Base-by-base conservation (phyloP, 495 filamentous ascomycete genomes). In the Extremus antarcticus region DNA sequence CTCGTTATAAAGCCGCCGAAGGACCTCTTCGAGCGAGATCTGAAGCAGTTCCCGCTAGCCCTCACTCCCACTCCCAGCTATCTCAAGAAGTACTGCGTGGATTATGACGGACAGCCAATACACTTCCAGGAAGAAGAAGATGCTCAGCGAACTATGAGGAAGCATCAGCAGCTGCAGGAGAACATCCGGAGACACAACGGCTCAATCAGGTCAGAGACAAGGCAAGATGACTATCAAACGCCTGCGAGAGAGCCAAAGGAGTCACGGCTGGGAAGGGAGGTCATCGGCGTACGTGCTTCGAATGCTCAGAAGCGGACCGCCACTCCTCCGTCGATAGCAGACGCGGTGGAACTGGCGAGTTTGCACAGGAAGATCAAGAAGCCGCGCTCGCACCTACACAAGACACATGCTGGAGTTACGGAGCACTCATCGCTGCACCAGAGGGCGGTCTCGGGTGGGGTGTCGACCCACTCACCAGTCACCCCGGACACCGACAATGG, bases 31-130 rank as follows among this genome's bases (percentile, higher is more conserved):
- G 79, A 86, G 47, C 80, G 94, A 47, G 91, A 97, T 69, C 75
- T 86, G 9, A 91, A 94, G 64, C 77, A 87, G 58, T 99, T 90
- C 68, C 94, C 94, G 47, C 75, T 99, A 35, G 94, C 92, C 46
- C 73, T 76, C 41, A 79, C 83, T 20, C 84, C 86, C 0, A 95
- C 91, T 3, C 92, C 92, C 15, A 74, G 77, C 15, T 81, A 81
- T 40, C 68, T 98, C 38, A 81, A 79, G 57, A 81, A 78, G 17
- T 75, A 96, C 59, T 80, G 75, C 46, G 90, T 94, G 60, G 80
- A 85, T 49, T 67, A 89, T 17, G 81, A 82, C 21, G 81, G 78
- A 32, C 73, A 76, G 53, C 70, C 82, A 8, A 82, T 85, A 59
- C 71, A 77, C 20, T 85, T 86, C 54, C 75, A 81, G 24, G 85